Conservation (phyloP, 1,139 yeast genomes). For the Lodderomyces beijingensis region DNA sequence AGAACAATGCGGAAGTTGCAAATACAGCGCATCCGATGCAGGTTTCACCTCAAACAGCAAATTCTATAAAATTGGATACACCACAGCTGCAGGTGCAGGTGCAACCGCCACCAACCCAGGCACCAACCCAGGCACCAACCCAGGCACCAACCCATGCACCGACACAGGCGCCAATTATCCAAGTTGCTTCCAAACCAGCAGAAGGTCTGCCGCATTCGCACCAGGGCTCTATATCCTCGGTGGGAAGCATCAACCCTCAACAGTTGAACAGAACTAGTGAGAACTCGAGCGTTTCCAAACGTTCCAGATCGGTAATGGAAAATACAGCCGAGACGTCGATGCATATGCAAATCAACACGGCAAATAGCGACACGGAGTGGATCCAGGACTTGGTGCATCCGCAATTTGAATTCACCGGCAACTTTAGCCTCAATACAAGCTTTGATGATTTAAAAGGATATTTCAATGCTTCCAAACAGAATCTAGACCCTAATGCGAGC, state of each 20-base stretch:
- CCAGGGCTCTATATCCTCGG: slow-evolving; percentile 7
- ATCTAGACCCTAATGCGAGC: slow-evolving; percentile 5
- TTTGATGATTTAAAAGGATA: slow-evolving; percentile 12
- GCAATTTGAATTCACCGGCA: slow-evolving; percentile 41
- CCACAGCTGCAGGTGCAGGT: slow-evolving; percentile 2
- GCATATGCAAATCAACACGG: slow-evolving; percentile 12
- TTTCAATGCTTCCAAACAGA: slow-evolving; percentile 4
- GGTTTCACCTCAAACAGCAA: neutral
- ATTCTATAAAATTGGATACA: neutral
- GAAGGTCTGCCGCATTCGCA: slow-evolving; percentile 7
- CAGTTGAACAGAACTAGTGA: slow-evolving; percentile 5
- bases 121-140: neutral
- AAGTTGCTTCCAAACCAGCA: neutral
- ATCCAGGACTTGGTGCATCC: slow-evolving; percentile 60
- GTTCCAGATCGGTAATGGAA: slow-evolving; percentile 7
- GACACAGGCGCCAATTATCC: neutral
- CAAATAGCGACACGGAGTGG: slow-evolving; percentile 50
- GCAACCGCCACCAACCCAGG: slow-evolving; percentile 1
- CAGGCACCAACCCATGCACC: neutral
- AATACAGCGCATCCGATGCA: neutral
- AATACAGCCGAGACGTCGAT: slow-evolving; percentile 7
- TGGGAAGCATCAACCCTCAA: slow-evolving; percentile 6
- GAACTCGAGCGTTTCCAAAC: slow-evolving; percentile 1
- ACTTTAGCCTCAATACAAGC: slow-evolving; percentile 11
- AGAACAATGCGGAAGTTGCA: neutral